phyloP scores from a whole-genome alignment of 441 rosid species.

The Corymbia calophylla region DNA sequence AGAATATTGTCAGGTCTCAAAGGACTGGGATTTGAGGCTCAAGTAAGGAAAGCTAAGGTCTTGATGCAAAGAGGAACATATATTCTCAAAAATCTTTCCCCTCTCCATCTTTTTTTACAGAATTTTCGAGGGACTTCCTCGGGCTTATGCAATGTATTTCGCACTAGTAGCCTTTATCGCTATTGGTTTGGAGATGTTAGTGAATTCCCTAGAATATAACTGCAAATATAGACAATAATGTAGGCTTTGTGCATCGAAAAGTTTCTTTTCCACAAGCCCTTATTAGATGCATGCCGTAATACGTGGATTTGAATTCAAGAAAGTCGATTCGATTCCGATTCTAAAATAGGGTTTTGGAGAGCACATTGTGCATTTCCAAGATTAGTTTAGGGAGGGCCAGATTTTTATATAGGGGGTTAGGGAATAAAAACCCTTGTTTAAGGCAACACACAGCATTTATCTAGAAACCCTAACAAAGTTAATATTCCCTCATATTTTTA shows the following conservation, averaged over 20 bases:
- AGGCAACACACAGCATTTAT: not conserved
- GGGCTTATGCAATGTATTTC: not conserved
- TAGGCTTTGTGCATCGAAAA: not conserved
- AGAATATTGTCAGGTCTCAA: conserved; percentile 15
- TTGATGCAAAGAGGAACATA: conserved; percentile 31
- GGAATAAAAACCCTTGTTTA: not conserved
- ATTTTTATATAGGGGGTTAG: not conserved
- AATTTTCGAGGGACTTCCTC: not conserved
- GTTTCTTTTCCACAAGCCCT: not conserved
- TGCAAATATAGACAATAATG: not conserved
- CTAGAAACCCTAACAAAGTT: not conserved
- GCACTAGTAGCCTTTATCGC: not conserved
- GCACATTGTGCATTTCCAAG: not conserved
- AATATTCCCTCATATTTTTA: not conserved
- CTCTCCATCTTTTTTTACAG: not conserved
- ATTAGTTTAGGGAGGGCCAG: not conserved
- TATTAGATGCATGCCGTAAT: not conserved
- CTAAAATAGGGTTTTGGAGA: not conserved
- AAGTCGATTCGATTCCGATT: not conserved
- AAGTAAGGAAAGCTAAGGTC: conserved; percentile 11
- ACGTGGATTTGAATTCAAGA: not conserved
- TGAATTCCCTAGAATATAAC: not conserved
- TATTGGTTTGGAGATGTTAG: not conserved
- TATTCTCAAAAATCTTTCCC: conserved; percentile 30
- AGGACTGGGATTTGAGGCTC: conserved; percentile 11